Base-by-base conservation (phyloP, 202 grass and related monocot genomes). In the Alloteropsis angusta region DNA sequence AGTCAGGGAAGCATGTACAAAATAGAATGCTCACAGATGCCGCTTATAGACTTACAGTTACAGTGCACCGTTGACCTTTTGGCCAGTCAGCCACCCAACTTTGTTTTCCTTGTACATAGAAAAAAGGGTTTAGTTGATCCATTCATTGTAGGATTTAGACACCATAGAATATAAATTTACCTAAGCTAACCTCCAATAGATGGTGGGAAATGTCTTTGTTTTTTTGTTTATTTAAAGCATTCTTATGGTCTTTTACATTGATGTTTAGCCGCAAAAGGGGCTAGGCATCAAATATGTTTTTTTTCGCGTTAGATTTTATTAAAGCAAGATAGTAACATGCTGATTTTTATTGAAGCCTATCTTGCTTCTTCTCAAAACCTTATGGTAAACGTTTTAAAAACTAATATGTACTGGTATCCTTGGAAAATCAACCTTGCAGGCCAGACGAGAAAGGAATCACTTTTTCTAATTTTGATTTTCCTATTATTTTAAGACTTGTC, bases 121-220 rank as follows among this genome's bases (percentile, higher is more conserved):
- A 83, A 79, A 83, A 83, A 47, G 38, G 45, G 75, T 76, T 58
- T 83, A 80, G 72, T 73, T 65, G 23, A 77, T 85, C 68, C 65
- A 88, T 83, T 93, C 82, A 74, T 83, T 88, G 71, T 93, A 93
- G 74, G 63, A 64, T 68, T 50, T 80, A 77, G 74, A 45, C 68
- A 80, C 14, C 36, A 62, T 63, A 67, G 49, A 76, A 82, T 77
- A 74, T 72, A 77, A 71, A 77, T 62, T 69, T 68, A 72, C 69
- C 65, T 57, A 34, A 61, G 60, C 65, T 90, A 78, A 85, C 83
- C 17, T 77, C 13, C 34, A 65, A 69, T n/a, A 60, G 21, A 65
- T 77, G 46, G 48, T 8, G 15, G 56, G 21, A 38, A n/a, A 64
- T 41, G 5, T 76, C 0, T 82, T 50, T n/a, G n/a, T n/a, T 59